phyloP scores from a whole-genome alignment of 306 rosid genomes.

The Fagus sylvatica region DNA sequence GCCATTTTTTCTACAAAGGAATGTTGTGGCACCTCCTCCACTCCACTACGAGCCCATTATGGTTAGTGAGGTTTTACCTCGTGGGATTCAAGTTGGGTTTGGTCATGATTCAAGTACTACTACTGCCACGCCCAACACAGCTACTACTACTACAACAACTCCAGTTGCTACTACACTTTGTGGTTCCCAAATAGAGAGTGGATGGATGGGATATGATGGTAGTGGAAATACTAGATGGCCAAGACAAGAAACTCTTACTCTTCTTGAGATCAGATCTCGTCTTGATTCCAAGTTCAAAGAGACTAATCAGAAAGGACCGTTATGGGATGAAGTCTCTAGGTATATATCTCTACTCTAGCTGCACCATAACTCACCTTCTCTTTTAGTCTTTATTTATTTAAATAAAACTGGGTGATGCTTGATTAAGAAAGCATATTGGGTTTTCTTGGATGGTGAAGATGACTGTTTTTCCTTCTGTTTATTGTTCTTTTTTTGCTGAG shows the following conservation, averaged over 20 bases:
- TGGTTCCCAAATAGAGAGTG: constrained; percentile 27
- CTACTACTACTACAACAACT: not conserved
- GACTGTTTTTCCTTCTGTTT: not conserved
- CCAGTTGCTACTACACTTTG: constrained; percentile 24
- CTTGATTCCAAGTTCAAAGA: constrained; percentile 81
- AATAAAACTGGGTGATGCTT: not conserved
- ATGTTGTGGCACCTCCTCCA: not conserved
- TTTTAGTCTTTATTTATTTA: not conserved
- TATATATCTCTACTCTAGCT: constrained; percentile 23
- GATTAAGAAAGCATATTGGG: not conserved
- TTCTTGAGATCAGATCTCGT: constrained; percentile 85
- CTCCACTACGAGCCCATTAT: constrained; percentile 37
- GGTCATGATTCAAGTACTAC: not conserved
- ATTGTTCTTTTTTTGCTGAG: not conserved
- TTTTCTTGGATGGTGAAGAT: constrained; percentile 19
- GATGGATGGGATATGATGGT: constrained; percentile 50
- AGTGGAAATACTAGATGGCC: constrained; percentile 66
- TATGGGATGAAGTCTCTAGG: constrained; percentile 90
- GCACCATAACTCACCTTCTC: not conserved
- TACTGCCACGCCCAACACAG: constrained; percentile 4
- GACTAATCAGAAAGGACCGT: constrained; percentile 74
- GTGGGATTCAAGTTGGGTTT: constrained; percentile 14
- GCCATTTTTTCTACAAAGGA: constrained; percentile 26
- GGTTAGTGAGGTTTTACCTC: constrained; percentile 38
- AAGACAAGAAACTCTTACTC: constrained; percentile 77